These are phyloP conservation scores for Diaporthe humulicola DNA, from an alignment of 2,329 filamentous ascomycete species.

Conservation along the genomic window DNA sequence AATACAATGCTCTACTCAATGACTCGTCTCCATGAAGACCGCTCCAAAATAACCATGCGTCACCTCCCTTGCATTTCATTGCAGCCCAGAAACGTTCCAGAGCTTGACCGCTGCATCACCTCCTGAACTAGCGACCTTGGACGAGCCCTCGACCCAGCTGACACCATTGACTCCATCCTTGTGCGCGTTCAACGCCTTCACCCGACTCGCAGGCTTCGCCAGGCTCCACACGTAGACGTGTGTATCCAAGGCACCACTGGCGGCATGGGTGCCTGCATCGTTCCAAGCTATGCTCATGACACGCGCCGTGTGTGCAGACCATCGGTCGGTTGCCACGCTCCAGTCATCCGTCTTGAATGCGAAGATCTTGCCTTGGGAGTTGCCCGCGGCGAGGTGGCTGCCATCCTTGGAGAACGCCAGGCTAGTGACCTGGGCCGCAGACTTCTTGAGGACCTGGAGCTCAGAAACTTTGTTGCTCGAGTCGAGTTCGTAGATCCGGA, in stretches of 20 bases:
- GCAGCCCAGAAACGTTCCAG: constrained; percentile 77
- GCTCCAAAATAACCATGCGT: background rate
- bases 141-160: constrained; percentile 75
- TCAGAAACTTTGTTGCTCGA: constrained; percentile 68
- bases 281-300: constrained; percentile 81
- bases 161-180: constrained; percentile 96
- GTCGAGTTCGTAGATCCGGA: constrained; percentile 79
- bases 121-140: constrained; percentile 82
- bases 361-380: constrained; percentile 87
- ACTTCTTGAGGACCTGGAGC: constrained; percentile 72
- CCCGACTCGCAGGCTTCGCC: constrained; percentile 82
- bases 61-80: constrained; percentile 47
- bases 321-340: constrained; percentile 81
- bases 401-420: constrained; percentile 87
- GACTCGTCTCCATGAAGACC: background rate
- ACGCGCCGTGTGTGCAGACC: constrained; percentile 72
- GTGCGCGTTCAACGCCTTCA: constrained; percentile 90
- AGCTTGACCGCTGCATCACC: constrained; percentile 93
- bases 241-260: constrained; percentile 89
- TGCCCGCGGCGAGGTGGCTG: constrained; percentile 84
- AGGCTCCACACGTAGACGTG: constrained; percentile 95
- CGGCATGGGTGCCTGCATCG: constrained; percentile 79
- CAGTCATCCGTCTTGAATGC: constrained; percentile 78
- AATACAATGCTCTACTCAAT: background rate
- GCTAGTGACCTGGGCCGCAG: constrained; percentile 79